A percentile compares a stretch with the other conserved stretches of the same genome.
These are phyloP conservation scores for Ciborinia camelliae DNA, from an alignment of 2,329 filamentous ascomycete species.

Conservation along the genomic window DNA sequence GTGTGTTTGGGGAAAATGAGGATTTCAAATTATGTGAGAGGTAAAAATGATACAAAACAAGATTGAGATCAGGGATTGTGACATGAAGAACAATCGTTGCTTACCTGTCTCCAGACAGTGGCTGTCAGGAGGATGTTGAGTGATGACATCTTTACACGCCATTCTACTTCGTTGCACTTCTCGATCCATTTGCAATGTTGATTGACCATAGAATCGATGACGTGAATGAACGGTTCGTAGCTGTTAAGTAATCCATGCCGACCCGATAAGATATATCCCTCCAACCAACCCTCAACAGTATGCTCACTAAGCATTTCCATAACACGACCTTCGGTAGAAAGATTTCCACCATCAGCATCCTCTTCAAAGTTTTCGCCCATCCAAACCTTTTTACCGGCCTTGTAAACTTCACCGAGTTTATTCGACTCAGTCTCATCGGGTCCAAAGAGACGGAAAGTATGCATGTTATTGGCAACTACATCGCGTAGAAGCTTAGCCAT, in stretches of 20 bases:
- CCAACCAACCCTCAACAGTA: slow-evolving; percentile 75
- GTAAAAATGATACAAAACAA: not conserved
- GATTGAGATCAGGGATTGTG: not conserved
- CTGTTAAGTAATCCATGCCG: slow-evolving; percentile 71
- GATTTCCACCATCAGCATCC: slow-evolving; percentile 70
- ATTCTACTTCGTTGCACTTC: slow-evolving; percentile 75
- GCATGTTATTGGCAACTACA: slow-evolving; percentile 60
- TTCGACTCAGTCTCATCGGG: slow-evolving; percentile 82
- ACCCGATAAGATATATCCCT: slow-evolving; percentile 73
- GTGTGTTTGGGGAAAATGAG: not conserved
- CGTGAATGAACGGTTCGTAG: slow-evolving; percentile 79
- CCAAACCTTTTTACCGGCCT: slow-evolving; percentile 76
- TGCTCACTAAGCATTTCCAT: slow-evolving; percentile 87
- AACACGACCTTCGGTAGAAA: slow-evolving; percentile 64
- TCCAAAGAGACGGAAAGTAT: slow-evolving; percentile 71
- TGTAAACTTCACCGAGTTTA: slow-evolving; percentile 69
- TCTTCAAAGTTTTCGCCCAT: slow-evolving; percentile 75
- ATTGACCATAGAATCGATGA: slow-evolving; percentile 83
- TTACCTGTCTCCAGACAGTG: slow-evolving; percentile 72
- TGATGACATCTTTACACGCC: slow-evolving; percentile 69
- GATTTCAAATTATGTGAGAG: not conserved
- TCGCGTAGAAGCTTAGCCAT: slow-evolving; percentile 67
- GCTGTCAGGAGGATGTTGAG: slow-evolving; percentile 77
- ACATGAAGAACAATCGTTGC: not conserved
- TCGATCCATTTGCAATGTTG: slow-evolving; percentile 85